Evolutionary conservation across 2,329 filamentous ascomycete genomes (phyloP), one percentile per base, ranked within the genome.

Genomic region (Fusarium pilosicola): DNA sequence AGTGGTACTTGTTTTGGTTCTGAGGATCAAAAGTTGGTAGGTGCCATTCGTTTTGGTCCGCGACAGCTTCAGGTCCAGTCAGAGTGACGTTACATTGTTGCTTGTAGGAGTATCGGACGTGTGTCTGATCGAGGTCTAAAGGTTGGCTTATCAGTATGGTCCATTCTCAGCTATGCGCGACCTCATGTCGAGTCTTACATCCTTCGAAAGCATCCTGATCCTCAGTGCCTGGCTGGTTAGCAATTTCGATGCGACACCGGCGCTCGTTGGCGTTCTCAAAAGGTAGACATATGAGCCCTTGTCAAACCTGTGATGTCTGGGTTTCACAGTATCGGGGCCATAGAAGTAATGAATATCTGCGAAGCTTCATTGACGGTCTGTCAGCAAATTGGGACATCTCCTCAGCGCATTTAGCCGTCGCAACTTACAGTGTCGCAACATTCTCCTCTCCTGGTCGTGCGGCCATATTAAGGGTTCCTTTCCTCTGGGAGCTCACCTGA

Each of bases 281-380:
- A 95, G 85, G 79, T 95, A 95, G 65, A 95, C 88, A 80, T 95
- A 95, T 13, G 92, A 95, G 52, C 91, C 89, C 80, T 93, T 93
- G 81, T 94, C 91, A 81, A 96, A 95, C 58, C 93, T 90, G 81
- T 95, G 92, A 81, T 95, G 93, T n/a, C 87, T 89, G 36, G 93
- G 93, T 64, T 88, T 90, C 64, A 87, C 85, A 11, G 87, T 86
- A 6, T 91, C 90, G n/a, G 90, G 87, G 32, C 88, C 88, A 83
- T 95, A 94, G 82, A 91, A 94, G 82, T 95, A 95, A 81, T 95
- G 93, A 61, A 95, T 80, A 78, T 96, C 93, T 71, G 89, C 92
- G 78, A 94, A 95, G 77, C 93, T 95, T 66, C 9, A 42, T 59
- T 20, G 24, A 44, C 22, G 17, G 44, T 44, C 20, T 62, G 74